Conservation (phyloP, 495 filamentous ascomycete genomes). For the Xeromyces bisporus region DNA sequence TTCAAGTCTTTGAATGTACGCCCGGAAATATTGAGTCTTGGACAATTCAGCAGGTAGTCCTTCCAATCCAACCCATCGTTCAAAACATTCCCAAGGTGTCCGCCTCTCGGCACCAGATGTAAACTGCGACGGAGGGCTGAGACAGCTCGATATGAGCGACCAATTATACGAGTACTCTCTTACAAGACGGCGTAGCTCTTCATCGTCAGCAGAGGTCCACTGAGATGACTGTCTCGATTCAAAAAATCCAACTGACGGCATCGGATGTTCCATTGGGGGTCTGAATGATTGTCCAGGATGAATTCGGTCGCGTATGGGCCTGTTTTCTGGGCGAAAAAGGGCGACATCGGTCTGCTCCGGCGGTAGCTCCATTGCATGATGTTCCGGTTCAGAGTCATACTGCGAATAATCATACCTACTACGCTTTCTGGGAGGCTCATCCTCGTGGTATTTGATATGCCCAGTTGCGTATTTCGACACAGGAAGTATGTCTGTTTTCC, state of each 20-base stretch:
- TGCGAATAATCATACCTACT: slow-evolving; percentile 62
- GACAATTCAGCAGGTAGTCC: slow-evolving; percentile 79
- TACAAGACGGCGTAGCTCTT: slow-evolving; percentile 67
- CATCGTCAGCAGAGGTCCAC: slow-evolving; percentile 80
- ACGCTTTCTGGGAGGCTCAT: slow-evolving; percentile 53
- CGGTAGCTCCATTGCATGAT: slow-evolving; percentile 31
- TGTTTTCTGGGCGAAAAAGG: slow-evolving; percentile 79
- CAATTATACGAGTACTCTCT: slow-evolving; percentile 94
- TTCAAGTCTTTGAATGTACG: slow-evolving; percentile 67
- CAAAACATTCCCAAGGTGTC: slow-evolving; percentile 98
- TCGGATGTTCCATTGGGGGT: slow-evolving; percentile 74
- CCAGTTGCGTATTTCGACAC: slow-evolving; percentile 72
- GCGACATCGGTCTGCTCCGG: slow-evolving; percentile 67
- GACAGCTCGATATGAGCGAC: slow-evolving; percentile 71
- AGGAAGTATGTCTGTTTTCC: slow-evolving; percentile 63
- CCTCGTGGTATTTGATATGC: slow-evolving; percentile 52
- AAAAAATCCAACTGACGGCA: slow-evolving; percentile 80
- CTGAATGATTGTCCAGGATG: slow-evolving; percentile 86
- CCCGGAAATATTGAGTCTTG: slow-evolving; percentile 81
- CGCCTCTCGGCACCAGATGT: slow-evolving; percentile 73
- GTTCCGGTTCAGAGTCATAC: slow-evolving; percentile 45
- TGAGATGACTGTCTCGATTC: slow-evolving; percentile 72
- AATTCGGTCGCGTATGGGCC: slow-evolving; percentile 72
- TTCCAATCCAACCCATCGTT: slow-evolving; percentile 83
- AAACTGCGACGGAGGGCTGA: slow-evolving; percentile 56